phyloP scores from a whole-genome alignment of 2,329 filamentous ascomycete species.

The Endothia cerciana region DNA sequence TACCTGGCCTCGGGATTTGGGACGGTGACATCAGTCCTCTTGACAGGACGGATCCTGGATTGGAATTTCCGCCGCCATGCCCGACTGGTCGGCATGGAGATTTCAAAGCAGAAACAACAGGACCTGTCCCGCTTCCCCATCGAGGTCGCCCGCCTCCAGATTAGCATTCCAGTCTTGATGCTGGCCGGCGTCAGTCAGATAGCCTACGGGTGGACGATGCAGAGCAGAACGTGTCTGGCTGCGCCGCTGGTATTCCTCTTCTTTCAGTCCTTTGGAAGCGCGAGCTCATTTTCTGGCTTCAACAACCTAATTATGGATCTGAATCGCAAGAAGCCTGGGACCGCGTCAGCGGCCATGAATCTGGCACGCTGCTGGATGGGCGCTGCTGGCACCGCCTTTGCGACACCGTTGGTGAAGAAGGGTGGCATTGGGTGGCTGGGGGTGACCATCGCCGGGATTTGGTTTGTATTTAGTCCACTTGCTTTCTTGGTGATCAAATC shows the following conservation, averaged over 20 bases:
- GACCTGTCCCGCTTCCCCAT: constrained; percentile 42
- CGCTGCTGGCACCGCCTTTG: no score
- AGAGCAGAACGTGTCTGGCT: constrained; percentile 42
- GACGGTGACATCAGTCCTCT: constrained; percentile 29
- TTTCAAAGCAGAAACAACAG: constrained; percentile 49
- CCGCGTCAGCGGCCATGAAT: no score
- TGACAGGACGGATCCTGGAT: constrained; percentile 58
- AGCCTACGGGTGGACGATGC: constrained; percentile 48
- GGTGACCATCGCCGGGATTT: no score
- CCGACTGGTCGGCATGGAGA: constrained; percentile 48
- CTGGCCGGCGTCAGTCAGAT: constrained; percentile 47
- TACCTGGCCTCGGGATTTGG: constrained; percentile 19
- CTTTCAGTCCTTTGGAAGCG: constrained; percentile 37
- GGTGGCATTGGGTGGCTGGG: no score
- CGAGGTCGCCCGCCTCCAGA: constrained; percentile 40
- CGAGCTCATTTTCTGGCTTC: no score
- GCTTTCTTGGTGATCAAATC: no score
- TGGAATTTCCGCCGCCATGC: constrained; percentile 63
- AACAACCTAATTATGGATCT: no score
- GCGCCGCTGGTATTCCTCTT: constrained; percentile 45
- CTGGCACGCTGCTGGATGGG: no score
- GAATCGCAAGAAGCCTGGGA: no score
- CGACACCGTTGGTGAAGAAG: no score
- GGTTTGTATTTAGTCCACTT: no score
- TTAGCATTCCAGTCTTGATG: constrained; percentile 45